Percentiles rank a stretch among this genome's conserved stretches.
Evolutionary conservation across 2,329 filamentous ascomycete genomes (phyloP).

Genomic region (Penicillium sp.): DNA sequence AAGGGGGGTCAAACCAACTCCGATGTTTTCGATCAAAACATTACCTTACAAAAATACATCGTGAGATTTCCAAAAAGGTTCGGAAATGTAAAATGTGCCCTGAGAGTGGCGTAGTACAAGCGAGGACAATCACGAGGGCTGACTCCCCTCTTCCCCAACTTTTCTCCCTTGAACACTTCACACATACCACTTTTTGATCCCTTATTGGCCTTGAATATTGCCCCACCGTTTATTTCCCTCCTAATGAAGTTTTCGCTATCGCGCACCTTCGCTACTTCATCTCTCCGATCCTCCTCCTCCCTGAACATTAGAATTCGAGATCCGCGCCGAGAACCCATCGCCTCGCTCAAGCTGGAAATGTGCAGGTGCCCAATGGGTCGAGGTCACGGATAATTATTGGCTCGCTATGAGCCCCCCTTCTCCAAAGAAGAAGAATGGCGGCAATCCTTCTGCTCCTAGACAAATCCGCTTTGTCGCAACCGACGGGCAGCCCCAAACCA

Average conservation of each 20-base stretch:
- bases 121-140: slow-evolving; percentile 2
- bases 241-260: slow-evolving; percentile 22
- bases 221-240: not conserved
- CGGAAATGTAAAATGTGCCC: slow-evolving; percentile 2
- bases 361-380: slow-evolving; percentile 34
- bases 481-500: slow-evolving; percentile 76
- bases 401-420: slow-evolving; percentile 44
- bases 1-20: not conserved
- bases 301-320: slow-evolving; percentile 1
- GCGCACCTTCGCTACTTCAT: slow-evolving; percentile 16
- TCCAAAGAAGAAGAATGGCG: slow-evolving; percentile 38
- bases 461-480: slow-evolving; percentile 77
- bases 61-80: slow-evolving; percentile 5
- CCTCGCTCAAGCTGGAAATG: not conserved
- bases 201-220: slow-evolving; percentile 1
- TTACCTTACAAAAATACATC: slow-evolving; percentile 7
- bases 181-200: not conserved
- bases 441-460: slow-evolving; percentile 33
- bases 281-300: slow-evolving; percentile 6
- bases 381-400: slow-evolving; percentile 35
- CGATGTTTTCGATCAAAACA: slow-evolving; percentile 2
- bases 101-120: slow-evolving; percentile 10
- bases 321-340: slow-evolving; percentile 3
- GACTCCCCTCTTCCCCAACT: slow-evolving; percentile 7
- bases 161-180: slow-evolving; percentile 9